Conservation (phyloP, 441 rosid species). For the California macrophylla region DNA sequence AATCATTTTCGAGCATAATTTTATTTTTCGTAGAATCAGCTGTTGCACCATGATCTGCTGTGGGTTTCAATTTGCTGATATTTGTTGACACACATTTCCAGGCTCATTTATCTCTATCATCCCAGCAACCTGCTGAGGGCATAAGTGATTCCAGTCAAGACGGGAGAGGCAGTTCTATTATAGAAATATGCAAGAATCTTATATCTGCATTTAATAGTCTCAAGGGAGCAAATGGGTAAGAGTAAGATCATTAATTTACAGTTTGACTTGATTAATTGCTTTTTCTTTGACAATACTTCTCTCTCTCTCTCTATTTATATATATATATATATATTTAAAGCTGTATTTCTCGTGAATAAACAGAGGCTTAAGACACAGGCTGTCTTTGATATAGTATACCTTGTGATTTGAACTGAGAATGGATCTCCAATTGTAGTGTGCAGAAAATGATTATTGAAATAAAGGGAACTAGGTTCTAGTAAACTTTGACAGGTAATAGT, state of each 20-base stretch:
- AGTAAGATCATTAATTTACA: slow-evolving; percentile 33
- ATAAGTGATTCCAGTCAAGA: slow-evolving; percentile 21
- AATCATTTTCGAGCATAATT: neutral
- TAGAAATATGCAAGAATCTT: slow-evolving; percentile 50
- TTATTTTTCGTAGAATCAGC: neutral
- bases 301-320: too few relatives aligned
- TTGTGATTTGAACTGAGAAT: neutral
- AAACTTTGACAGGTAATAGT: neutral
- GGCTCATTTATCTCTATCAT: slow-evolving; percentile 44
- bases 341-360: neutral
- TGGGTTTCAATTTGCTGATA: slow-evolving; percentile 8
- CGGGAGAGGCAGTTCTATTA: slow-evolving; percentile 23
- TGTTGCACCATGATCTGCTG: neutral
- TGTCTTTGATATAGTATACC: neutral
- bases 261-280: neutral
- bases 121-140: slow-evolving; percentile 17
- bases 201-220: slow-evolving; percentile 51
- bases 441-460: neutral
- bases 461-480: neutral
- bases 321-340: neutral
- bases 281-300: neutral
- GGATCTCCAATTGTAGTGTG: neutral
- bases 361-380: neutral
- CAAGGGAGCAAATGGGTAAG: slow-evolving; percentile 46
- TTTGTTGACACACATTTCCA: slow-evolving; percentile 21